Base-by-base conservation (phyloP, 441 rosid species). In the Eutrema salsugineum region DNA sequence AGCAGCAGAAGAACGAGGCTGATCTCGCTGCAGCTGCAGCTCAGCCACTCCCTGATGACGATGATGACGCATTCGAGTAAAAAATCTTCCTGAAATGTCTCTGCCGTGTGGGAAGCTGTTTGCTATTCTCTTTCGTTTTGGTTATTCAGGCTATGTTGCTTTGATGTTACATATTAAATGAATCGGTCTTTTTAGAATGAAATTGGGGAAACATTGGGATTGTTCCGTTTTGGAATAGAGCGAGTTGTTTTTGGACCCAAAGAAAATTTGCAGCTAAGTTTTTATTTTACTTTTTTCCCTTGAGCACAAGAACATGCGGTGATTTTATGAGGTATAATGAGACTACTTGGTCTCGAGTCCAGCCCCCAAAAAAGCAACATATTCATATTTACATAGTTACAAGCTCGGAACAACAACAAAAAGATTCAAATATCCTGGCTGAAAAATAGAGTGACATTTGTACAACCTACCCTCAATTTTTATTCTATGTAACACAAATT, bases 1-100 rank as follows among this genome's bases (percentile, higher is more conserved):
- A 84, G n/a, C 91, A 87, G 77, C 87, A 87, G 75, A 88, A 86
- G 81, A 91, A 85, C 4, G 96, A 90, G 66, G 81, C 77, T 2
- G 96, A 84, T 58, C 91, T 88, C 59, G 63, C 57, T 6, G 6
- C 5, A 0, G 96, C 93, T 3, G 89, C 85, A 11, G 33, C 17
- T 79, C 93, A 88, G 75, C 75, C 75, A 16, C 75, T 70, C 5
- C 75, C 75, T 0, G 75, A 70, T 50, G 75, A 70, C 3, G 96
- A 90, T 28, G 96, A 90, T 3, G 96, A 90, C 0, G 50, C 83
- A 1, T 85, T 87, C 17, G 91, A 85, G 73, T 89, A 68, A 58
- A 46, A 8, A 16, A 28, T 32, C 71, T 53, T 47, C 40, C 11
- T n/a, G 5, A 32, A 49, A 30, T 46, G 14, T 20, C 9, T 20